Evolutionary conservation across 2,329 filamentous ascomycete species (phyloP).

Genomic region (Xylariaceae sp.): DNA sequence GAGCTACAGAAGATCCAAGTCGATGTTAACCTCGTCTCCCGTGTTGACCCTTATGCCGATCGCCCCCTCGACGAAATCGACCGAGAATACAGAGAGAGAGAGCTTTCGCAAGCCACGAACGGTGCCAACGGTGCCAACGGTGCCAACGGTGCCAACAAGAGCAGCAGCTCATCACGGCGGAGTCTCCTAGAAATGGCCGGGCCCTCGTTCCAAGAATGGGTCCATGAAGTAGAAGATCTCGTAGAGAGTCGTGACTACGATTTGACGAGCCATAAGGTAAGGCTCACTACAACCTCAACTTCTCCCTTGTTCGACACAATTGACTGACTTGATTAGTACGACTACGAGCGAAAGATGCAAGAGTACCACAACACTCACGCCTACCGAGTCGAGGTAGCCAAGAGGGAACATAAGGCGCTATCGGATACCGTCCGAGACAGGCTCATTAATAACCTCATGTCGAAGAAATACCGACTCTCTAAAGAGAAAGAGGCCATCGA

Average conservation of each 20-base stretch:
- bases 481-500: constrained; percentile 64
- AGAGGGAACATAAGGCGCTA: constrained; percentile 54
- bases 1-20: constrained; percentile 82
- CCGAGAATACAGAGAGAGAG: constrained; percentile 35
- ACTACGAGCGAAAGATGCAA: constrained; percentile 57
- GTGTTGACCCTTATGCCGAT: constrained; percentile 35
- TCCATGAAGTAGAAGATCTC: constrained; percentile 78
- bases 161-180: constrained; percentile 34
- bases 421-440: constrained; percentile 58
- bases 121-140: constrained; percentile 29
- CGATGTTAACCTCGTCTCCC: constrained; percentile 22
- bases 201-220: constrained; percentile 77
- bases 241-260: constrained; percentile 84
- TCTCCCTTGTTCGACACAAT: not conserved
- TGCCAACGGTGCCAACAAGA: constrained; percentile 32
- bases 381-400: constrained; percentile 58
- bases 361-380: constrained; percentile 54
- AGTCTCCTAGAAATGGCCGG: constrained; percentile 70
- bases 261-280: constrained; percentile 74
- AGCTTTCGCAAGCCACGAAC: constrained; percentile 33
- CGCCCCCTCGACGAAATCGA: constrained; percentile 41
- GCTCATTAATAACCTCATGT: constrained; percentile 59
- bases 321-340: constrained; percentile 41
- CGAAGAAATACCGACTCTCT: constrained; percentile 58
- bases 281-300: not conserved